Base-by-base conservation (phyloP, 75 land plant species). In the Cunninghamia lanceolata region DNA sequence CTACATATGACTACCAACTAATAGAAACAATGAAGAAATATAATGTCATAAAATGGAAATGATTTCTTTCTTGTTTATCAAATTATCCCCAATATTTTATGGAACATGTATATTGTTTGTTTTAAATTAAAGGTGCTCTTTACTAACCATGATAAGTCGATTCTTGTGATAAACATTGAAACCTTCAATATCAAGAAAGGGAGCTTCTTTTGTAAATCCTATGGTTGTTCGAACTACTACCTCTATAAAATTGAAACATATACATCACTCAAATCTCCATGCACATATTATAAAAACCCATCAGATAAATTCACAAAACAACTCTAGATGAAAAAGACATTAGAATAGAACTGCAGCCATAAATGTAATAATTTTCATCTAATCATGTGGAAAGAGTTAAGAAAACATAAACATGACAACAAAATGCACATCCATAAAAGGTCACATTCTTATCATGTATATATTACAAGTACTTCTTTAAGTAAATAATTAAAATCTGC, bases 131-230 rank as follows among this genome's bases (percentile, higher is more conserved):
- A 10, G 3, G 13, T 39, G 3, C n/a, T 16, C 52, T 53, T 53
- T 68, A 75, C 85, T 66, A 88, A 97, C 99, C 96, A 93, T 92
- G 83, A 97, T 96, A 25, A 97, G 96, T 28, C 99, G 94, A 88
- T 97, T 97, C 85, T 94, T 97, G 82, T 97, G 99, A 84, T 97
- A 97, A 34, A 97, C 92, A 84, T 94, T 94, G 90, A 92, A 92
- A 21, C 99, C 99, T 90, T 86, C 88, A 74, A 96, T 91, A 83
- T 83, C 86, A 63, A 97, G 86, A 83, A 91, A 71, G 70, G 98
- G 99, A 14, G 98, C 98, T 84, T 97, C 99, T 85, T 94, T 96
- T 36, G 94, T 91, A 78, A 97, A 94, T 25, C 99, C 99, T 84
- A 97, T 89, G 14, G 93, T 93, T 83, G 93, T 93, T 36, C 85